Conservation (phyloP, 2,329 filamentous ascomycete species). For the Penicillium sp. region DNA sequence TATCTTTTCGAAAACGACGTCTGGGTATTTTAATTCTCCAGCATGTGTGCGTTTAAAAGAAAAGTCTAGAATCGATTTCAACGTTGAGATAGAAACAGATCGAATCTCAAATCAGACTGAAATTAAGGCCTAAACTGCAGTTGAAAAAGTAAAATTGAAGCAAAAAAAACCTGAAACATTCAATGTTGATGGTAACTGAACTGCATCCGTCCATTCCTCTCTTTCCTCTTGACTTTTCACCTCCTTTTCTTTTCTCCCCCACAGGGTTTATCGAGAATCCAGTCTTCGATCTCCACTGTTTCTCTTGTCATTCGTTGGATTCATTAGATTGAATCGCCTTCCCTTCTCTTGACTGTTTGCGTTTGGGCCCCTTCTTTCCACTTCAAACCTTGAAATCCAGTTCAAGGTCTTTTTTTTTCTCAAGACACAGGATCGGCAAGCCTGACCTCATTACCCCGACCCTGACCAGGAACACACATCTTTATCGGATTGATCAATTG, state of each 20-base stretch:
- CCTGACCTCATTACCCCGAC: conserved; percentile 17
- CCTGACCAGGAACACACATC: neutral
- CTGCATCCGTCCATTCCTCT: conserved; percentile 27
- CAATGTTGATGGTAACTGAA: neutral
- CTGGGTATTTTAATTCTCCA: neutral
- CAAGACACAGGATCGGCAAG: conserved; percentile 10
- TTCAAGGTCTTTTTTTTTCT: neutral
- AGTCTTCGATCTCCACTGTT: neutral
- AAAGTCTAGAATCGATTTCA: neutral
- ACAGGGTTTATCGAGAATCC: neutral
- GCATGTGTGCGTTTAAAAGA: too few species aligned
- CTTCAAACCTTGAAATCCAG: neutral
- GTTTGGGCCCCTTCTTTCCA: neutral
- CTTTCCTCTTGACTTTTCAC: conserved; percentile 12
- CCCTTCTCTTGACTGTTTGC: neutral
- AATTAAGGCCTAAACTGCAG: neutral
- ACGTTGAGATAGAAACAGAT: neutral
- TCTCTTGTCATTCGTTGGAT: neutral
- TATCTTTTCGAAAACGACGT: neutral
- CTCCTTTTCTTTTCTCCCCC: neutral
- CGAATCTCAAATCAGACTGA: neutral
- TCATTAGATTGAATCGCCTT: neutral
- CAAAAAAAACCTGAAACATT: neutral
- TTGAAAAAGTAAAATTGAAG: neutral
- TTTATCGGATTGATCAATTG: conserved; percentile 7